phyloP scores from a whole-genome alignment of 441 rosid genomes.

The Melianthus villosus region DNA sequence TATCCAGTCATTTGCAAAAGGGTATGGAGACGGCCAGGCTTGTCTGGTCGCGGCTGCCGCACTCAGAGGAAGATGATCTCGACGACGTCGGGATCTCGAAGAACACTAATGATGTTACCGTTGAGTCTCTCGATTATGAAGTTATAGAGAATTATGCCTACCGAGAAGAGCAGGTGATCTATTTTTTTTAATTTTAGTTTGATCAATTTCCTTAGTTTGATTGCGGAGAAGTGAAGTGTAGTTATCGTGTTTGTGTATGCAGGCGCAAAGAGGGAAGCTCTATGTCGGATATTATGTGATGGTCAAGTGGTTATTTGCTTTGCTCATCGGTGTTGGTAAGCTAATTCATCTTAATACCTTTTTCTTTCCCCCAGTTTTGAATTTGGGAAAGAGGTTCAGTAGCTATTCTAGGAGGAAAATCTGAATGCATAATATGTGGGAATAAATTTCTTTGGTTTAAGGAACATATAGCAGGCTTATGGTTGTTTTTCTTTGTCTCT shows the following conservation, averaged over 20 bases:
- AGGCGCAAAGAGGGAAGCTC: conserved; percentile 86
- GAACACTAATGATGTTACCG: conserved; percentile 22
- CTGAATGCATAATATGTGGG: too few species aligned
- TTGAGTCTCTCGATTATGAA: conserved; percentile 85
- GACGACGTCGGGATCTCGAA: conserved; percentile 36
- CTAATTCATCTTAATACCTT: too few species aligned
- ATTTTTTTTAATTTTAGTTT: not conserved
- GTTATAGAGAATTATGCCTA: conserved; percentile 84
- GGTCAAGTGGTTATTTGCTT: conserved; percentile 91
- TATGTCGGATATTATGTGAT: conserved; percentile 53
- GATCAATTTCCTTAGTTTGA: not conserved
- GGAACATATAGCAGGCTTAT: too few species aligned
- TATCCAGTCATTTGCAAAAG: conserved; percentile 60
- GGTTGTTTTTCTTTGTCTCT: too few species aligned
- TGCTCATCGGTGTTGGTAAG: conserved; percentile 88
- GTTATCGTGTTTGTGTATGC: conserved; percentile 6
- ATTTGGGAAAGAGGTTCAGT: not conserved
- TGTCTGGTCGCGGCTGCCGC: conserved; percentile 73
- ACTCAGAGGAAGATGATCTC: conserved; percentile 43
- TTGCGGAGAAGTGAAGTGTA: not conserved
- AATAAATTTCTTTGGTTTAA: too few species aligned
- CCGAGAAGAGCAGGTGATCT: conserved; percentile 67
- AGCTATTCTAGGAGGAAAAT: too few species aligned
- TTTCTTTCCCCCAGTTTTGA: not conserved
- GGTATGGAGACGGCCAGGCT: conserved; percentile 57